Base-by-base conservation (phyloP, 176 grass and related monocot species). In the Musa itinerans region DNA sequence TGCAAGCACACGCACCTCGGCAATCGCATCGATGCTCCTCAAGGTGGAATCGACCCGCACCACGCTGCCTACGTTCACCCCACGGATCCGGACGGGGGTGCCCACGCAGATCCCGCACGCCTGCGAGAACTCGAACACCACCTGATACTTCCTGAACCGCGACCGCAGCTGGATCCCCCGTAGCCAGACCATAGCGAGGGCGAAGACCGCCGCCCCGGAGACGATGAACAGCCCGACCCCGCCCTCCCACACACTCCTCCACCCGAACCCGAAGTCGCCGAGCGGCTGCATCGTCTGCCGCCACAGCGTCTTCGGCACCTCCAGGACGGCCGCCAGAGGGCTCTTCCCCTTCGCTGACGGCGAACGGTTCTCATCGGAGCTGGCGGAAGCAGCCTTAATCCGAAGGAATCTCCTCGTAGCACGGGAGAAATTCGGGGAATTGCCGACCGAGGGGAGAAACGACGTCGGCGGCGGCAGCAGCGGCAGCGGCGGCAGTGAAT, bases 141-240 rank as follows among this genome's bases (percentile, higher is more conserved):
- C 81, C 17, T 73, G 87, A 75, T 99, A 99, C 78, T 81, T 94
- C 62, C 86, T 85, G 79, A 99, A 89, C 1, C 91, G 85, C 0
- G 91, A 89, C 24, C 96, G 83, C 34, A 94, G 65, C 83, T 95
- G 91, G 86, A 92, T 88, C 0, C 91, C 95, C 0, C 88, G 74
- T 65, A 99, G 89, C 96, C 96, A 99, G 3, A 87, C 91, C 17
- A 99, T 76, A 0, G 89, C 69, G 56, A 99, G 88, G 20, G 88
- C 96, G 10, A 99, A 79, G 20, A 99, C 63, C 16, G 67, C 88
- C 0, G 86, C 91, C 11, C 91, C 96, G 22, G 96, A 92, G 72
- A 99, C 91, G 86, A 99, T 89, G 86, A 99, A 94, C 72, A 99
- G 80, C 69, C 95, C 96, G 48, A 99, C 91, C 48, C 96, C 96